Base-by-base conservation (phyloP, 2,329 filamentous ascomycete species). In the Reticulascus tulasneorum region DNA sequence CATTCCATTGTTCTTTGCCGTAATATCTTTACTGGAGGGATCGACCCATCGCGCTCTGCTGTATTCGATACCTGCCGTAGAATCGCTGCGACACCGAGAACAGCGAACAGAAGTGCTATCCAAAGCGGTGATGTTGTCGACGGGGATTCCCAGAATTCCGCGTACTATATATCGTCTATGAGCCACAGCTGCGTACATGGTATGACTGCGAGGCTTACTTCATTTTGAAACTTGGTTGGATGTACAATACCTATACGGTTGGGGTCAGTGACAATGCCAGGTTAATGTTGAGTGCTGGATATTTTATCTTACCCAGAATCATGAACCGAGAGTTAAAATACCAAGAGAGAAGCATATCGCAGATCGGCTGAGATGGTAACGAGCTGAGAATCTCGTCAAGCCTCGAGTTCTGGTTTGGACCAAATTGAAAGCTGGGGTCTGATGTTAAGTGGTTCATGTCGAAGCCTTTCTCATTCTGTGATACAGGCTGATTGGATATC, bases 91-190 rank as follows among this genome's bases (percentile, higher is more conserved):
- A 63, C 38, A 40, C 55, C 55, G 15, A 65, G 34, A 3, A 66
- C 56, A 4, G 53, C 51, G 41, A 59, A 66, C 4, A 66, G 46
- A 1, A 66, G 50, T 4, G 56, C 60, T 2, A 63, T 47, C 62
- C 63, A 66, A 40, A 66, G 58, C 2, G 47, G 45, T 0, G 60
- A 52, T 7, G 54, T 51, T 2, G 48, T 42, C 3, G 44, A 33
- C 3, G 58, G 60, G 12, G 53, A 46, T 15, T 49, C 43, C 61
- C 62, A 66, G 42, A 63, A 66, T 4, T 40, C 42, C 10, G 53
- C 51, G 29, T 66, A 67, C 49, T 55, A 16, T n/a, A 17, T 13
- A 8, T 29, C 9, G 9, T 3, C 18, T n/a, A n/a, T n/a, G n/a
- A n/a, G n/a, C n/a, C n/a, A n/a, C n/a, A n/a, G n/a, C n/a, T n/a